Evolutionary conservation across 225 moss, liverwort and hornwort species (phyloP).

Genomic region (Physcomitrellopsis africana): DNA sequence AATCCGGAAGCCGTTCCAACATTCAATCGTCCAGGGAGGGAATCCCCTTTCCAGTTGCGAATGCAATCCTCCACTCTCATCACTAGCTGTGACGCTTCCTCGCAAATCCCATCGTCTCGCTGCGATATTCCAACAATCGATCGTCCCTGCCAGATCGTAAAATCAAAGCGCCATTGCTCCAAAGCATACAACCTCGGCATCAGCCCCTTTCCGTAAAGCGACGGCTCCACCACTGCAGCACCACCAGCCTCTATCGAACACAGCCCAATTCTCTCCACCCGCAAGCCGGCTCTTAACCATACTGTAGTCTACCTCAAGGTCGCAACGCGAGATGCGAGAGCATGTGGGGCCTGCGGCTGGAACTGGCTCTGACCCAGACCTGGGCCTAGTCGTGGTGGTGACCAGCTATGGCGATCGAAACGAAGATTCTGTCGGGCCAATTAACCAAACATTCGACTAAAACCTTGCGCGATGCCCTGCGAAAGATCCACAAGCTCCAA

Average conservation of each 20-base stretch:
- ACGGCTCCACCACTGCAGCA: too few relatives aligned
- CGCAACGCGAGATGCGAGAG: constrained; percentile 11
- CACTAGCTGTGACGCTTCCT: background rate
- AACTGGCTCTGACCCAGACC: background rate
- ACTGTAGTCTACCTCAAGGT: background rate
- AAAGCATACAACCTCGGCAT: background rate
- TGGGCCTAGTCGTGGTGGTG: too few relatives aligned
- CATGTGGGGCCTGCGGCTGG: constrained; percentile 28
- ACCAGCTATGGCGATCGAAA: too few relatives aligned
- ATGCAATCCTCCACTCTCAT: constrained; percentile 13
- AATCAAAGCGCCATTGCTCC: background rate
- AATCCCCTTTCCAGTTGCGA: constrained; percentile 7
- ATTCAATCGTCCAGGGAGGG: background rate
- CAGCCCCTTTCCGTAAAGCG: too few relatives aligned
- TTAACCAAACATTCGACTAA: too few relatives aligned
- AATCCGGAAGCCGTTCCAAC: background rate
- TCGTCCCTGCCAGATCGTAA: background rate
- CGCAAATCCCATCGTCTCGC: background rate
- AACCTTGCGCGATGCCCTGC: too few relatives aligned
- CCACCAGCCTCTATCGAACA: constrained; percentile 50
- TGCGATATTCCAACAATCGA: background rate
- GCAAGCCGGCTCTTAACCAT: constrained; percentile 42
- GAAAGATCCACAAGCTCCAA: background rate
- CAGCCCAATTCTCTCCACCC: constrained; percentile 44
- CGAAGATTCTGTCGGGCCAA: too few relatives aligned